phyloP scores from a whole-genome alignment of 345 rosid genomes.

The Hirschfeldia incana region DNA sequence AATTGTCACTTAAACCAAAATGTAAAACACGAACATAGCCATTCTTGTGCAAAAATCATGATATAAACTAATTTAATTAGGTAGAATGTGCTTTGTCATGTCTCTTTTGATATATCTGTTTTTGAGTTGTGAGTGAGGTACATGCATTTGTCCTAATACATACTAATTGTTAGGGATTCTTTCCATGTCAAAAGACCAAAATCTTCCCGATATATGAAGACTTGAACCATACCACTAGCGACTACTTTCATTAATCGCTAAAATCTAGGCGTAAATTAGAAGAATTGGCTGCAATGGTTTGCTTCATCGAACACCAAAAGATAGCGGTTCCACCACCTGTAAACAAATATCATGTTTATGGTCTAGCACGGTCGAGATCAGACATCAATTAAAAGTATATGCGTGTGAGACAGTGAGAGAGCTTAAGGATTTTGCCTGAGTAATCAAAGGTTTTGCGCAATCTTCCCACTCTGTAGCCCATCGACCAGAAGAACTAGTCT shows the following conservation, averaged over 20 bases:
- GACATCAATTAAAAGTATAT: background rate
- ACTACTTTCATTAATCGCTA: background rate
- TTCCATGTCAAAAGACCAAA: background rate
- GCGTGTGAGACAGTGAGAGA: background rate
- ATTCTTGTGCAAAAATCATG: too few species aligned
- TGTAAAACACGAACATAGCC: too few species aligned
- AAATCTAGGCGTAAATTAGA: background rate
- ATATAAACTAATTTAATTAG: too few species aligned
- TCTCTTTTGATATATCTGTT: background rate
- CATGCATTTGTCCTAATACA: too few species aligned
- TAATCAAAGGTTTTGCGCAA: constrained; percentile 72
- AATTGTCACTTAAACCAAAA: too few species aligned
- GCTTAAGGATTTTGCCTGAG: constrained; percentile 45
- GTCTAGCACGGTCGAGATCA: background rate
- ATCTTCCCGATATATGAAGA: background rate
- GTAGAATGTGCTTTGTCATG: background rate
- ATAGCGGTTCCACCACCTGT: background rate
- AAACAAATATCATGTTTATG: background rate
- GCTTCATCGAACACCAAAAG: background rate
- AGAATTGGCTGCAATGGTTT: background rate
- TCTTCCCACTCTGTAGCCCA: constrained; percentile 95
- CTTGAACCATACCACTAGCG: background rate
- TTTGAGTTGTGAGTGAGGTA: too few species aligned
- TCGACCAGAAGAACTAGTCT: constrained; percentile 66
- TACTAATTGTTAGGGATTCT: background rate